Percentiles rank a stretch among this genome's conserved stretches.
Conservation (phyloP, 352 stramenopile species). For the Phytophthora syringae region DNA sequence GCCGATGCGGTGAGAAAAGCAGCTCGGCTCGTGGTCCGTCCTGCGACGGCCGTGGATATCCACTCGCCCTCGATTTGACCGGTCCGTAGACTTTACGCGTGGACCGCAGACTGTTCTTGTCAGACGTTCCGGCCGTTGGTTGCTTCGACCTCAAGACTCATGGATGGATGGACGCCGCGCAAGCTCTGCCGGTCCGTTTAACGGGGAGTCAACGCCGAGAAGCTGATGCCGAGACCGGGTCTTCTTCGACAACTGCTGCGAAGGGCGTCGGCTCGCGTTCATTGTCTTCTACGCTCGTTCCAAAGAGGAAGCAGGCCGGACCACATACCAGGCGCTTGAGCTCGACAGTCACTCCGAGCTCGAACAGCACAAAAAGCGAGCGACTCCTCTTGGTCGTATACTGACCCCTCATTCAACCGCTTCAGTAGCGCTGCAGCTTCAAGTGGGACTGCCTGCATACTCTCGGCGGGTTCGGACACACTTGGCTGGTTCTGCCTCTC, state of each 20-base stretch:
- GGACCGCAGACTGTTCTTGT: neutral
- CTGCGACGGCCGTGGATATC: neutral
- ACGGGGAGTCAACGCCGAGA: conserved; percentile 5
- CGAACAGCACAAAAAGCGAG: no score
- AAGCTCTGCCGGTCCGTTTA: neutral
- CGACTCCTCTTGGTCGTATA: no score
- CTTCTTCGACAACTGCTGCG: neutral
- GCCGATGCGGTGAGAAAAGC: neutral
- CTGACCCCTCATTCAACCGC: no score
- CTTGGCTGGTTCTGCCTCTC: no score
- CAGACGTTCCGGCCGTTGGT: neutral
- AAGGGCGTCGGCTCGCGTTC: no score
- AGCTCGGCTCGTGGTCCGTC: neutral
- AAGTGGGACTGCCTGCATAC: no score
- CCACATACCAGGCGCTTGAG: no score
- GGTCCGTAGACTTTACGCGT: neutral
- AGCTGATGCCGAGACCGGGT: conserved; percentile 1
- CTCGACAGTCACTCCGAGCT: no score
- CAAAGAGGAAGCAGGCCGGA: no score
- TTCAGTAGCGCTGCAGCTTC: no score
- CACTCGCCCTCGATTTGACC: conserved; percentile 2
- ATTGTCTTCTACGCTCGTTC: no score
- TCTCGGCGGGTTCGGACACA: no score
- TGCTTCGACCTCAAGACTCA: conserved; percentile 6
- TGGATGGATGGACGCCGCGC: conserved; percentile 14